These are phyloP conservation scores for Excoecaria cochinchinensis DNA, from an alignment of 345 rosid genomes.

Conservation along the genomic window DNA sequence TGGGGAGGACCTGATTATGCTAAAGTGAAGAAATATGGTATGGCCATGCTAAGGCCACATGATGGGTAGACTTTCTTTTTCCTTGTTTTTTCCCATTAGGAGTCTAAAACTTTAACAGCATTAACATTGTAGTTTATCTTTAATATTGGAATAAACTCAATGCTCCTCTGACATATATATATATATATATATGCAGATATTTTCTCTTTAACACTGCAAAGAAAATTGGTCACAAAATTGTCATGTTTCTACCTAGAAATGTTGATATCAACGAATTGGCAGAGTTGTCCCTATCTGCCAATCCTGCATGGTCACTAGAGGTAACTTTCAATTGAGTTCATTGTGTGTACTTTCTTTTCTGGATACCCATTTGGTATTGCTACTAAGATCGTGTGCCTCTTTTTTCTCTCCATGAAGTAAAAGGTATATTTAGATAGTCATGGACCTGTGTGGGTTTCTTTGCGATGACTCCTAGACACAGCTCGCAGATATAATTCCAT, in stretches of 20 bases:
- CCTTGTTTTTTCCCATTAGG: not conserved
- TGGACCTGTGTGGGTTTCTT: not conserved
- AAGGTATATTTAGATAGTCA: not conserved
- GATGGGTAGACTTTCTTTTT: slow-evolving; percentile 57
- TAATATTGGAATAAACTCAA: not conserved
- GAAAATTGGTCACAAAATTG: slow-evolving; percentile 57
- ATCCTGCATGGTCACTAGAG: slow-evolving; percentile 74
- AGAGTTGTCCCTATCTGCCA: slow-evolving; percentile 58
- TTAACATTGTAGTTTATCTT: not conserved
- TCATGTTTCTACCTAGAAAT: slow-evolving; percentile 91
- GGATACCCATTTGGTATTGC: slow-evolving; percentile 11
- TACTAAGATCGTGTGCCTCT: not conserved
- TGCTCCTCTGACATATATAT: slow-evolving; percentile 20
- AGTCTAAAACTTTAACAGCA: not conserved
- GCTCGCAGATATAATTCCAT: not conserved
- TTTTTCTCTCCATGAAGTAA: not conserved
- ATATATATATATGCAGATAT: slow-evolving; percentile 45
- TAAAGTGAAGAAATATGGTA: slow-evolving; percentile 59
- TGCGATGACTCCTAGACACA: not conserved
- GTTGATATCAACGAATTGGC: slow-evolving; percentile 79
- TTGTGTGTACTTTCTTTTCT: slow-evolving; percentile 4
- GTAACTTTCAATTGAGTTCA: slow-evolving; percentile 29
- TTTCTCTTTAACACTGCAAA: slow-evolving; percentile 61
- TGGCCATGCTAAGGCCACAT: slow-evolving; percentile 80
- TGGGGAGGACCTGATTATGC: slow-evolving; percentile 96